Percentiles rank a stretch among this genome's conserved stretches.
Conservation (phyloP, 2,329 filamentous ascomycete species). For the Nothopassalora personata region DNA sequence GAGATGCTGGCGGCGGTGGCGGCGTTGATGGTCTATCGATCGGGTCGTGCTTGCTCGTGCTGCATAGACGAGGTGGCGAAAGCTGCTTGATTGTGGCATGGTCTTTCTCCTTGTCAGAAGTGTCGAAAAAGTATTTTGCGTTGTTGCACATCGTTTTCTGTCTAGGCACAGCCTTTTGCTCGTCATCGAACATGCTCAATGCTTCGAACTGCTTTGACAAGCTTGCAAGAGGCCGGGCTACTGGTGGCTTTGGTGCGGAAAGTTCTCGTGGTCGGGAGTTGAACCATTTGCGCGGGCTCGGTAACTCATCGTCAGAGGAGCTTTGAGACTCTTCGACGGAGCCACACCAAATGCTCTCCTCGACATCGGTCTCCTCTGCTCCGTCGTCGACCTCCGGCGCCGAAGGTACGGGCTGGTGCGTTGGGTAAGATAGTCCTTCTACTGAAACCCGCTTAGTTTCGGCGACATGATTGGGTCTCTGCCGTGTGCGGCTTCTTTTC, state of each 20-base stretch:
- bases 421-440: neutral
- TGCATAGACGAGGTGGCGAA: slow-evolving; percentile 23
- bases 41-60: slow-evolving; percentile 5
- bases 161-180: neutral
- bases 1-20: slow-evolving; percentile 37
- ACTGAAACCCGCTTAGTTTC: neutral
- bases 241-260: neutral
- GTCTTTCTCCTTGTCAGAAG: slow-evolving; percentile 31
- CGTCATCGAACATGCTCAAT: slow-evolving; percentile 15
- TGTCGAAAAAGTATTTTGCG: neutral
- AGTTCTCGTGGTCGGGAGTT: slow-evolving; percentile 8
- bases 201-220: slow-evolving; percentile 13
- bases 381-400: neutral
- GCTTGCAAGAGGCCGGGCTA: neutral
- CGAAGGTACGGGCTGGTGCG: no score
- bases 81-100: slow-evolving; percentile 21
- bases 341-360: slow-evolving; percentile 34
- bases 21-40: slow-evolving; percentile 30
- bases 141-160: neutral
- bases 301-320: slow-evolving; percentile 25
- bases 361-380: slow-evolving; percentile 25
- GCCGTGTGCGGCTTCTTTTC: neutral
- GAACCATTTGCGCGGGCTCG: slow-evolving; percentile 25
- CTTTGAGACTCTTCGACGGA: slow-evolving; percentile 18
- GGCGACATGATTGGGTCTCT: neutral